These are phyloP conservation scores for Pestalotiopsis sp. DNA, from an alignment of 2,329 filamentous ascomycete genomes.

Conservation along the genomic window DNA sequence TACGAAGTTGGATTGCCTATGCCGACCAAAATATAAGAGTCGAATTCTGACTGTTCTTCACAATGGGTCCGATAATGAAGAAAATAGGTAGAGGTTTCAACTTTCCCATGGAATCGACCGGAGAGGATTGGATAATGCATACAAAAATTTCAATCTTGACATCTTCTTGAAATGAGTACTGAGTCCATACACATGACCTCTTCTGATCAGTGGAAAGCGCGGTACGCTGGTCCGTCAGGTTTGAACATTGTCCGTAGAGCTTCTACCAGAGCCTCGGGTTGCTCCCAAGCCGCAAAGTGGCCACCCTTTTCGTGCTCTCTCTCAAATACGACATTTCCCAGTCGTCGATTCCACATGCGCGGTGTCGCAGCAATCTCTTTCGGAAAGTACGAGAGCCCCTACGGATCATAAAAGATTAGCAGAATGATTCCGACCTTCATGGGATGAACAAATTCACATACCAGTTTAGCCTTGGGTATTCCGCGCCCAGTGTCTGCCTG, in stretches of 20 bases:
- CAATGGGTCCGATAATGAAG: too few species aligned
- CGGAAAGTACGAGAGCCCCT: slow-evolving; percentile 20
- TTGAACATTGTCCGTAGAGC: background rate
- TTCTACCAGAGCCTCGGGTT: background rate
- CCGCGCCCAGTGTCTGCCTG: background rate
- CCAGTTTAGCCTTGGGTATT: background rate
- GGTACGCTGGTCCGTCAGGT: background rate
- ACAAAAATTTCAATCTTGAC: too few species aligned
- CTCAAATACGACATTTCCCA: slow-evolving; percentile 22
- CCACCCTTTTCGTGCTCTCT: slow-evolving; percentile 17
- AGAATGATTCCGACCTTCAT: background rate
- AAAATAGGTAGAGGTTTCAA: too few species aligned
- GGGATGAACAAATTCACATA: background rate
- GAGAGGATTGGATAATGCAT: too few species aligned
- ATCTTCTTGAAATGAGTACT: too few species aligned
- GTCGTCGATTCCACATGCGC: slow-evolving; percentile 17
- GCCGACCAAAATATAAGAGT: too few species aligned
- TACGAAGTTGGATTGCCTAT: too few species aligned
- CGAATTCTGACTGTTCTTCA: too few species aligned
- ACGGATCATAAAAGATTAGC: background rate
- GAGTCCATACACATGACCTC: too few species aligned
- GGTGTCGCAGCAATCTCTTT: slow-evolving; percentile 17
- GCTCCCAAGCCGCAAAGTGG: slow-evolving; percentile 17
- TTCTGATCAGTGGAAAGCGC: background rate
- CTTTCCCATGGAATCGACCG: too few species aligned